Percentiles rank a stretch among this genome's conserved stretches.
Conservation (phyloP, 352 stramenopile species). For the Globisporangium abappressorium region DNA sequence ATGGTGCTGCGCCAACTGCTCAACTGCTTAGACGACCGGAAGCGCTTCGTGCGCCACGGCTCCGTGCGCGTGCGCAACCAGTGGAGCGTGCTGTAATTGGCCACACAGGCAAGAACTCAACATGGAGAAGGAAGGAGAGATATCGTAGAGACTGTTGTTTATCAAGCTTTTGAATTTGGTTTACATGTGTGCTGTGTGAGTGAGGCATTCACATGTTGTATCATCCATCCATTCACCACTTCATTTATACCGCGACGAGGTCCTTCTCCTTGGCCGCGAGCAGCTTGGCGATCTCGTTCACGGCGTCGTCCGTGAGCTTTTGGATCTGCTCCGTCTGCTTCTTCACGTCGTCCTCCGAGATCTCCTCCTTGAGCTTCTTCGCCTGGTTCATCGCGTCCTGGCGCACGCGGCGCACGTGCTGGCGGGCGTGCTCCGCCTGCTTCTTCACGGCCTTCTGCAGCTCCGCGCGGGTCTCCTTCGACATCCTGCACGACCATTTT, state of each 20-base stretch:
- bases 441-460: slow-evolving; percentile 81
- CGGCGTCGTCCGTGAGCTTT: slow-evolving; percentile 70
- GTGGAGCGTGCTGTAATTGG: slow-evolving; percentile 85
- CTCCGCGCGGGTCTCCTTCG: slow-evolving; percentile 77
- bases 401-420: slow-evolving; percentile 81
- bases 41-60: slow-evolving; percentile 83
- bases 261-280: slow-evolving; percentile 79
- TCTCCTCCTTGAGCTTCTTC: slow-evolving; percentile 80
- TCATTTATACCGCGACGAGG: slow-evolving; percentile 52
- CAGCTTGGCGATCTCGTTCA: slow-evolving; percentile 70
- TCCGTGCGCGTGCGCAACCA: slow-evolving; percentile 88
- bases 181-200: not conserved
- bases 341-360: slow-evolving; percentile 80
- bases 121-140: not conserved
- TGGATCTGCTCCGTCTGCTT: slow-evolving; percentile 76
- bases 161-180: slow-evolving; percentile 1
- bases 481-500: slow-evolving; percentile 50
- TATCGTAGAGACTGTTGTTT: not conserved
- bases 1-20: slow-evolving; percentile 72
- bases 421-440: slow-evolving; percentile 73
- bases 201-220: not conserved
- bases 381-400: slow-evolving; percentile 82
- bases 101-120: not conserved
- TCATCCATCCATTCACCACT: not conserved
- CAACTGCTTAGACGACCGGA: slow-evolving; percentile 81